Conservation (phyloP, 768 basidiomycete genomes). For the Suillus weaverae region DNA sequence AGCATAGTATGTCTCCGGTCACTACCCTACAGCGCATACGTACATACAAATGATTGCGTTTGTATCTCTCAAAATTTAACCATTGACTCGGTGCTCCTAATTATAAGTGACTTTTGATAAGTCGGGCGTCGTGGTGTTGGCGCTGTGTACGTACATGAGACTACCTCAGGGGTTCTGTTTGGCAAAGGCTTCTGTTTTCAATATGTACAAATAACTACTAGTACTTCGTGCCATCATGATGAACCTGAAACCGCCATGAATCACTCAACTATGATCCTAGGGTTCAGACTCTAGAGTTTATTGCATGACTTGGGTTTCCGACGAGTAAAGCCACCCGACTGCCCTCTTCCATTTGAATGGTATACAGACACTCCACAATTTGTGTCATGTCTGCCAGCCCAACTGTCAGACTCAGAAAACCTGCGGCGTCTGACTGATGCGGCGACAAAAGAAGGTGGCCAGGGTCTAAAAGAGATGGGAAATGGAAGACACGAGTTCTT, state of each 20-base stretch:
- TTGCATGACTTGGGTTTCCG: neutral
- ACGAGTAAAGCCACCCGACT: neutral
- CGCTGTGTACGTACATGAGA: neutral
- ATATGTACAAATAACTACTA: neutral
- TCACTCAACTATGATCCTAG: too few species aligned
- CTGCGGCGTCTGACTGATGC: neutral
- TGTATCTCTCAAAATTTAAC: neutral
- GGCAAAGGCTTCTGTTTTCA: neutral
- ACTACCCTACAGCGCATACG: neutral
- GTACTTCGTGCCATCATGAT: neutral
- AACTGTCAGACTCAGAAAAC: neutral
- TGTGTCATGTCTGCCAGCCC: neutral
- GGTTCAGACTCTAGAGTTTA: neutral
- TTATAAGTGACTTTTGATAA: neutral
- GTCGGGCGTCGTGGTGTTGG: neutral
- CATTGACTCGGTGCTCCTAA: neutral
- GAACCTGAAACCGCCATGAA: too few species aligned
- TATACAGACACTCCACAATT: neutral
- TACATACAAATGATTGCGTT: neutral
- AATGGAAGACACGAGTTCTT: neutral
- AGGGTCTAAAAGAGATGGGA: neutral
- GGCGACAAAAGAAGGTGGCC: neutral
- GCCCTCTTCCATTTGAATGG: neutral
- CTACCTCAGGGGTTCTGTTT: neutral
- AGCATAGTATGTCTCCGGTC: neutral